These are phyloP conservation scores for Neurospora sp. DNA, from an alignment of 2,329 filamentous ascomycete genomes.

Conservation along the genomic window DNA sequence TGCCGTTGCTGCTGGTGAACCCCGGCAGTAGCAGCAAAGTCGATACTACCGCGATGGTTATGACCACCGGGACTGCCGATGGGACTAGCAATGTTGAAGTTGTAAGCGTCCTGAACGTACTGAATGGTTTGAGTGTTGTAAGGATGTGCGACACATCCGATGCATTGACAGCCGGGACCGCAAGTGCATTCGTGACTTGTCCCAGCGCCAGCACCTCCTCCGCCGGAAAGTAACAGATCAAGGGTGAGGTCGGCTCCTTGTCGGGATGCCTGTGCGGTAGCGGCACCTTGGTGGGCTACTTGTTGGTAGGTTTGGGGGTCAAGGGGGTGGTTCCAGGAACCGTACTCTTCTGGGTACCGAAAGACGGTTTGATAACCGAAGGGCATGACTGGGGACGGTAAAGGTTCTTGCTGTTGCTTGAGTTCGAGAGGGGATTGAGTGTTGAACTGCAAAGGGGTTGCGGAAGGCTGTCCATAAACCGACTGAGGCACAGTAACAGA, in stretches of 20 bases:
- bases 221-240: not conserved
- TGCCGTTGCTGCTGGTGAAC: not conserved
- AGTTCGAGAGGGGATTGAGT: conserved; percentile 25
- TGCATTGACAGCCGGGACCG: conserved; percentile 55
- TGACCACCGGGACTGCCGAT: not conserved
- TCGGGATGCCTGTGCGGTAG: not conserved
- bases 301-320: conserved; percentile 45
- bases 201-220: not conserved
- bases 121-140: conserved; percentile 47
- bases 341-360: conserved; percentile 44
- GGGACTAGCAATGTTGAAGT: not conserved
- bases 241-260: conserved; percentile 3
- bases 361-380: conserved; percentile 37
- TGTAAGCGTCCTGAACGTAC: conserved; percentile 28
- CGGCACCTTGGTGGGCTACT: conserved; percentile 18
- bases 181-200: conserved; percentile 46
- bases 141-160: conserved; percentile 59
- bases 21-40: not conserved
- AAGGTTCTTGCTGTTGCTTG: conserved; percentile 27
- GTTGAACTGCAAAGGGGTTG: conserved; percentile 22
- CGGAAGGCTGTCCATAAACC: conserved; percentile 10
- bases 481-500: conserved; percentile 3
- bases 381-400: conserved; percentile 18
- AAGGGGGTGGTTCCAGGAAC: conserved; percentile 44
- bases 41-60: not conserved